These are phyloP conservation scores for Blastobotrys serpentis DNA, from an alignment of 1,139 yeast species.

Conservation along the genomic window DNA sequence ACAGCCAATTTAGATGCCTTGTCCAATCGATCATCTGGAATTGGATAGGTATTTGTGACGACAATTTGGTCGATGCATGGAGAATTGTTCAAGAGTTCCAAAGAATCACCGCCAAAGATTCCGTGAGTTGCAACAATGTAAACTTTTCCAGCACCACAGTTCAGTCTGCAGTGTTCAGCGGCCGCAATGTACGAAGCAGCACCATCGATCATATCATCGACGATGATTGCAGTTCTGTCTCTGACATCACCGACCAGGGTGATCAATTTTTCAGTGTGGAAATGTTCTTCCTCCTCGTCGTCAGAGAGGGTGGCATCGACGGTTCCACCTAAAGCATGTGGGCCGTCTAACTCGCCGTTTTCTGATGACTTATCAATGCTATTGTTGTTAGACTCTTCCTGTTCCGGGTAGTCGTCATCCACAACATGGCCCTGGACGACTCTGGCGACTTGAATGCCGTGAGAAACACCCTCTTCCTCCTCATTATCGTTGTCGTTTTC, in stretches of 20 bases:
- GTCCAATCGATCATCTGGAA: conserved; percentile 58
- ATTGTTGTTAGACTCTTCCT: conserved; percentile 22
- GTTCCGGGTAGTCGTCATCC: conserved; percentile 66
- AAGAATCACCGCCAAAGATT: conserved; percentile 80
- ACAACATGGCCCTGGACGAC: conserved; percentile 97
- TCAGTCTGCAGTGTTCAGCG: conserved; percentile 91
- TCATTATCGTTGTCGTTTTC: conserved; percentile 55
- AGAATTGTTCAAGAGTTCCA: conserved; percentile 74
- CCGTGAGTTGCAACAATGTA: conserved; percentile 96
- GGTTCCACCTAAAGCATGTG: conserved; percentile 74
- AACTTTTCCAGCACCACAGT: conserved; percentile 92
- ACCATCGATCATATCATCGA: conserved; percentile 96
- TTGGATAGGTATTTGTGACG: conserved; percentile 95
- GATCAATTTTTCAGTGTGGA: conserved; percentile 79
- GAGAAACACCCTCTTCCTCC: conserved; percentile 64
- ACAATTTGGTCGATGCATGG: conserved; percentile 83
- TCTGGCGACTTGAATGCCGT: conserved; percentile 93
- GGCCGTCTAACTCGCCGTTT: conserved; percentile 20
- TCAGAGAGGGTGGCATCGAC: conserved; percentile 80
- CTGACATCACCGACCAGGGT: conserved; percentile 96
- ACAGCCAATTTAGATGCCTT: conserved; percentile 68
- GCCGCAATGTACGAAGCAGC: conserved; percentile 94
- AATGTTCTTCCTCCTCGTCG: conserved; percentile 77
- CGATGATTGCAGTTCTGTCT: conserved; percentile 83
- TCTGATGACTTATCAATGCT: conserved; percentile 15